phyloP scores from a whole-genome alignment of 2,329 filamentous ascomycete species.

The Penicillium sp. region DNA sequence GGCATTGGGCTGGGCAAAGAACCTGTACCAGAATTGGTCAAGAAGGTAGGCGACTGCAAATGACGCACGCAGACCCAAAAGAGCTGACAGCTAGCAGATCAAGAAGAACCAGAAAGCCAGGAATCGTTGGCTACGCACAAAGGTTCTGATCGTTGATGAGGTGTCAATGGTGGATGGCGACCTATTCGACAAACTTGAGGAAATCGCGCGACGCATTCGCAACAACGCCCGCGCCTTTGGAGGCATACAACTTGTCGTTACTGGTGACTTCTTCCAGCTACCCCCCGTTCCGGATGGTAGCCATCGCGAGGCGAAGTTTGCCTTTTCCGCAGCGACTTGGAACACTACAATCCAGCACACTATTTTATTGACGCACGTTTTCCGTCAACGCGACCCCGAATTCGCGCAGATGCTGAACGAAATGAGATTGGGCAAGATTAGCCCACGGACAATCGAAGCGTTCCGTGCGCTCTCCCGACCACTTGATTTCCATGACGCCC shows the following conservation, averaged over 20 bases:
- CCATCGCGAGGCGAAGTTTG: slow-evolving; percentile 77
- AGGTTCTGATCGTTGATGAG: slow-evolving; percentile 88
- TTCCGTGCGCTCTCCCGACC: slow-evolving; percentile 77
- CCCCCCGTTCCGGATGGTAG: slow-evolving; percentile 82
- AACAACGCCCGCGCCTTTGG: slow-evolving; percentile 94
- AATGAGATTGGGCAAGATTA: slow-evolving; percentile 87
- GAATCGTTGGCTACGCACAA: slow-evolving; percentile 85
- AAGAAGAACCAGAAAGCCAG: slow-evolving; percentile 85
- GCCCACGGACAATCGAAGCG: slow-evolving; percentile 71
- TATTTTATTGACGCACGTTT: slow-evolving; percentile 92
- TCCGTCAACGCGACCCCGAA: slow-evolving; percentile 87
- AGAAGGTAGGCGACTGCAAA: slow-evolving; percentile 60
- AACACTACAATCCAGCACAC: slow-evolving; percentile 91
- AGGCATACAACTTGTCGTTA: slow-evolving; percentile 93
- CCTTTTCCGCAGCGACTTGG: slow-evolving; percentile 93
- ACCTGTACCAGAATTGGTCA: slow-evolving; percentile 75
- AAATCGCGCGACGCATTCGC: slow-evolving; percentile 80
- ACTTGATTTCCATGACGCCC: slow-evolving; percentile 71
- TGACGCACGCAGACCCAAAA: background rate
- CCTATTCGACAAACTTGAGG: slow-evolving; percentile 92
- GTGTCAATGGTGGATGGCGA: slow-evolving; percentile 99
- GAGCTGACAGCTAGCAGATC: slow-evolving; percentile 55
- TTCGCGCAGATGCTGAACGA: slow-evolving; percentile 98
- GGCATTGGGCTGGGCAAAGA: slow-evolving; percentile 97
- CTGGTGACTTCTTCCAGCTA: slow-evolving; percentile 96